Conservation (phyloP, 805 yeast genomes). For the Candida coquimbonensis region DNA sequence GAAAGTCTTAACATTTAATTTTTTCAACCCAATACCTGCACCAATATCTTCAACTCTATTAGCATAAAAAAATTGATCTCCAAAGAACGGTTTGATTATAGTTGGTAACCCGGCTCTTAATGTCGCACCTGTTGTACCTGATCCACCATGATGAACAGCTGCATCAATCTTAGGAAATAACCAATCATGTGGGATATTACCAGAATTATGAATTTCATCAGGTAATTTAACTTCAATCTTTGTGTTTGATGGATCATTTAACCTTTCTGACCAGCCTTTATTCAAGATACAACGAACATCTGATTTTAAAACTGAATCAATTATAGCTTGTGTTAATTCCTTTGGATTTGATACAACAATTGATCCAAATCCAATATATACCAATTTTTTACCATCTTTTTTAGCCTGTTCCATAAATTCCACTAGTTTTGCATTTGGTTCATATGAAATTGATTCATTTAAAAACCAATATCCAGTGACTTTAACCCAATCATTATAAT, state of each 20-base stretch:
- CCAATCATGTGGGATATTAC: constrained; percentile 90
- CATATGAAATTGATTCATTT: constrained; percentile 51
- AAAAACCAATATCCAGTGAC: constrained; percentile 96
- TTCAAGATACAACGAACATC: constrained; percentile 83
- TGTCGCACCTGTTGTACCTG: constrained; percentile 94
- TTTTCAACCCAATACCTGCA: constrained; percentile 65
- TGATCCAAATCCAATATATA: constrained; percentile 93
- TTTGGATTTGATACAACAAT: constrained; percentile 83
- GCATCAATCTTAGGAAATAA: constrained; percentile 83
- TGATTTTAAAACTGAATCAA: constrained; percentile 70
- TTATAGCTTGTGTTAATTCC: constrained; percentile 68
- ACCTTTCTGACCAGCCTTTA: constrained; percentile 91
- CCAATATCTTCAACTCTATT: constrained; percentile 83
- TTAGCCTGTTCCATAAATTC: constrained; percentile 60
- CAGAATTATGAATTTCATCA: constrained; percentile 57
- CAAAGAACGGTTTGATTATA: constrained; percentile 88
- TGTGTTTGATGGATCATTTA: constrained; percentile 28
- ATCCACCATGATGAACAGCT: constrained; percentile 96
- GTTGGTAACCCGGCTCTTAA: constrained; percentile 84
- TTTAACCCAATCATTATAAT: constrained; percentile 90
- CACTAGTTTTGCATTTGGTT: constrained; percentile 48
- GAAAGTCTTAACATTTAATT: constrained; percentile 57
- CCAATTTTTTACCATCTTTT: constrained; percentile 56
- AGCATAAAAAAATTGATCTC: constrained; percentile 93
- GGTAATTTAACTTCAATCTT: constrained; percentile 47